These are phyloP conservation scores for Bocquillonia castaneifolia DNA, from an alignment of 441 rosid genomes.

Conservation along the genomic window DNA sequence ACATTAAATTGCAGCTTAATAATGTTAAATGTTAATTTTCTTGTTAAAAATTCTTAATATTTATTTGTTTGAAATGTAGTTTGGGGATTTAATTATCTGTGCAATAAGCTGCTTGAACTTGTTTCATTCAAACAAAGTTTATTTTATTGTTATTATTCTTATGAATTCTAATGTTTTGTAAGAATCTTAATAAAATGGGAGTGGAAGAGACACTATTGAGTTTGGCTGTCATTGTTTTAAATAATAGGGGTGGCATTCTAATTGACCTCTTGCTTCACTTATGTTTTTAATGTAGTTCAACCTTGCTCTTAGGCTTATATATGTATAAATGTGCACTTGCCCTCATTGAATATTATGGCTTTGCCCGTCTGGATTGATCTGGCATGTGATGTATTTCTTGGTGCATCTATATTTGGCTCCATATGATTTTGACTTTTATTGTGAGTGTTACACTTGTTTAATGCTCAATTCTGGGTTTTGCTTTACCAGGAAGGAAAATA, in stretches of 20 bases:
- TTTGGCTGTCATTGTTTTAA: neutral
- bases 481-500: constrained; percentile 70
- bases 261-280: neutral
- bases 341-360: neutral
- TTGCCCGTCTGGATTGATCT: neutral
- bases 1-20: too few species aligned
- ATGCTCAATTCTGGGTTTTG: constrained; percentile 9
- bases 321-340: neutral
- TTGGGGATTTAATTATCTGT: too few species aligned
- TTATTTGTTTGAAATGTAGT: too few species aligned
- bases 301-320: neutral
- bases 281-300: neutral
- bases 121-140: neutral
- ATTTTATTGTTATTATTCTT: too few species aligned
- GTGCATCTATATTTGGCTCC: neutral
- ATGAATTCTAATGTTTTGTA: too few species aligned
- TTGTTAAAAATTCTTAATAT: too few species aligned
- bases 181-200: too few species aligned
- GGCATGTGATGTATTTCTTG: neutral
- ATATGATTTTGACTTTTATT: constrained; percentile 5
- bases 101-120: too few species aligned
- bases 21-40: too few species aligned
- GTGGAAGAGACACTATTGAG: neutral
- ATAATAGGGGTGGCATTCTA: too few species aligned
- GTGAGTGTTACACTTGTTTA: constrained; percentile 10